phyloP scores from a whole-genome alignment of 2,329 filamentous ascomycete species.

The Coniochaeta ligniaria region DNA sequence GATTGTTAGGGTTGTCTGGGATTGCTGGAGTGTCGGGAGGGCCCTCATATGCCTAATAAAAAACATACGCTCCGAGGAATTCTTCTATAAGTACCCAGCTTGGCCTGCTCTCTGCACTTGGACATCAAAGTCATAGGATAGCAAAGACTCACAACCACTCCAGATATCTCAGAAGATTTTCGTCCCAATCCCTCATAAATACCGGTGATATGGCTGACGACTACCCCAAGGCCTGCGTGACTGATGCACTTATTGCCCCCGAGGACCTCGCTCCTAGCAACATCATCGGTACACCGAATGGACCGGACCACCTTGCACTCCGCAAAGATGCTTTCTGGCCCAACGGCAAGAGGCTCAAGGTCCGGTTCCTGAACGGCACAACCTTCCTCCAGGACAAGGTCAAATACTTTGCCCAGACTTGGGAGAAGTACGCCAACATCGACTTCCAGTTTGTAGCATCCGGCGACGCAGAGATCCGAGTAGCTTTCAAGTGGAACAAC shows the following conservation, averaged over 20 bases:
- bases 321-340: conserved; percentile 1
- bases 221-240: not conserved
- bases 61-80: no score
- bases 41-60: no score
- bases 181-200: not conserved
- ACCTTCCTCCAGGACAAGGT: conserved; percentile 5
- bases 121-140: no score
- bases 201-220: not conserved
- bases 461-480: conserved; percentile 9
- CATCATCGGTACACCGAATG: not conserved
- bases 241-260: not conserved
- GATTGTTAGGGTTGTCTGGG: no score
- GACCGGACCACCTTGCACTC: not conserved
- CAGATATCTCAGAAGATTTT: no score
- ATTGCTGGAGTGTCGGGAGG: no score
- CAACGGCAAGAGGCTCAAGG: conserved; percentile 2
- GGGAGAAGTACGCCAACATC: conserved; percentile 10
- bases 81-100: no score
- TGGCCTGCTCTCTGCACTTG: no score
- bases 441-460: conserved; percentile 7
- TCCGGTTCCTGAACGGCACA: conserved; percentile 5
- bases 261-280: not conserved
- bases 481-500: conserved; percentile 3
- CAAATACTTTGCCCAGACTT: conserved; percentile 4
- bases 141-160: no score